Percentiles rank a stretch among this genome's conserved stretches.
These are phyloP conservation scores for Marchantia polymorpha DNA, from an alignment of 225 moss, liverwort and hornwort genomes.

Conservation along the genomic window DNA sequence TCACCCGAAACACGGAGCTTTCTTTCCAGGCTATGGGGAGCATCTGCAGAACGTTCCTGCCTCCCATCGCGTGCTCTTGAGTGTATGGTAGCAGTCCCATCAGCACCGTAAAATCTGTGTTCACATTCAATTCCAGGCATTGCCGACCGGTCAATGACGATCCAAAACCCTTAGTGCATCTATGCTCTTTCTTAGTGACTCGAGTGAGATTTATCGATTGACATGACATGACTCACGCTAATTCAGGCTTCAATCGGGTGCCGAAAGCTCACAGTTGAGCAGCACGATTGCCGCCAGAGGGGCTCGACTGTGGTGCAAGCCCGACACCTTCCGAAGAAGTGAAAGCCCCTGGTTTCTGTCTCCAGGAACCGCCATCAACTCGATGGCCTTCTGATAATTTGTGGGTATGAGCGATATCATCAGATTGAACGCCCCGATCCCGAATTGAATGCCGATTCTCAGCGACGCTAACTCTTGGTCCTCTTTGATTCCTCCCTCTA, in stretches of 20 bases:
- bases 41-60: slow-evolving; percentile 52
- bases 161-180: background rate
- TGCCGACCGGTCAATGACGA: background rate
- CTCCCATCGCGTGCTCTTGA: slow-evolving; percentile 58
- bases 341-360: slow-evolving; percentile 64
- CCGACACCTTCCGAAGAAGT: slow-evolving; percentile 60
- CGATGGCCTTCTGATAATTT: slow-evolving; percentile 81
- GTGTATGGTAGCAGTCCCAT: slow-evolving; percentile 82
- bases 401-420: slow-evolving; percentile 73
- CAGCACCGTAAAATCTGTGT: slow-evolving; percentile 67
- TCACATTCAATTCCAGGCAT: background rate
- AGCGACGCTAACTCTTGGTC: slow-evolving; percentile 87
- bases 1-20: slow-evolving; percentile 63
- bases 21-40: slow-evolving; percentile 68
- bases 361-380: slow-evolving; percentile 79
- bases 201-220: background rate
- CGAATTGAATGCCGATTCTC: slow-evolving; percentile 78
- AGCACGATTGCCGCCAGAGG: slow-evolving; percentile 75
- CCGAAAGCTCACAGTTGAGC: slow-evolving; percentile 61
- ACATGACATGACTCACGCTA: background rate
- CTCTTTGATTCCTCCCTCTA: slow-evolving; percentile 65
- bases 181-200: background rate
- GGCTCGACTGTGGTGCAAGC: slow-evolving; percentile 72
- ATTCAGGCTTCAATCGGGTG: background rate
- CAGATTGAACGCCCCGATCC: slow-evolving; percentile 87